phyloP scores from a whole-genome alignment of 257 asterid species.

The Mitragyna speciosa region DNA sequence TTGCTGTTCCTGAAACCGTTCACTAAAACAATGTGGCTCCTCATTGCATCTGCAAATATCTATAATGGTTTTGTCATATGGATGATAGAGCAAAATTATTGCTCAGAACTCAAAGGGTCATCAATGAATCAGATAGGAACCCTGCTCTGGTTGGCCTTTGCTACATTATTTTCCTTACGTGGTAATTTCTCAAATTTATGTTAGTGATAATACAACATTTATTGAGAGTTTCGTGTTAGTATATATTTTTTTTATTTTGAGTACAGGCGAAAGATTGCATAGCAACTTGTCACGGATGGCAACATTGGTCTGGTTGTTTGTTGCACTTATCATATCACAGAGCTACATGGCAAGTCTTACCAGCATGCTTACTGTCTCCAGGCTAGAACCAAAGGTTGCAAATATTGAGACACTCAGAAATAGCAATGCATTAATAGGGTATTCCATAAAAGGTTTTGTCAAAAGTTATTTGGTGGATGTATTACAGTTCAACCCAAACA shows the following conservation, averaged over 20 bases:
- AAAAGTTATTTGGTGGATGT: conserved; percentile 17
- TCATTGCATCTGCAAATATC: conserved; percentile 21
- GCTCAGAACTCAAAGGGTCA: conserved; percentile 30
- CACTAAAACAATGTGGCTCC: conserved; percentile 42
- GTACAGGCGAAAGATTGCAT: conserved; percentile 31
- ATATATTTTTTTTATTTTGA: neutral
- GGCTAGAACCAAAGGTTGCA: conserved; percentile 27
- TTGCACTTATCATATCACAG: conserved; percentile 40
- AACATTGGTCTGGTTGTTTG: conserved; percentile 39
- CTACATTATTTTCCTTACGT: conserved; percentile 31
- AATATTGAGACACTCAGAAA: conserved; percentile 31
- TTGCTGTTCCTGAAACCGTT: conserved; percentile 52
- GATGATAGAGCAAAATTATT: conserved; percentile 36
- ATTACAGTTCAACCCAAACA: conserved; percentile 14
- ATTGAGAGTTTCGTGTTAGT: neutral
- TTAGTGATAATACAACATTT: neutral
- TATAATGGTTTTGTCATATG: conserved; percentile 45
- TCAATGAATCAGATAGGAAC: conserved; percentile 26
- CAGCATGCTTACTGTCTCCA: conserved; percentile 42
- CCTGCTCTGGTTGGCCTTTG: conserved; percentile 37
- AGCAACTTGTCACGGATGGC: conserved; percentile 44
- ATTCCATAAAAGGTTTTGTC: conserved; percentile 28
- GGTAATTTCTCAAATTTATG: conserved; percentile 19
- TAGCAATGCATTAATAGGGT: conserved; percentile 32
- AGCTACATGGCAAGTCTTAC: conserved; percentile 46